Evolutionary conservation across 352 stramenopile species (phyloP).

Genomic region (Phytophthora uliginosa): DNA sequence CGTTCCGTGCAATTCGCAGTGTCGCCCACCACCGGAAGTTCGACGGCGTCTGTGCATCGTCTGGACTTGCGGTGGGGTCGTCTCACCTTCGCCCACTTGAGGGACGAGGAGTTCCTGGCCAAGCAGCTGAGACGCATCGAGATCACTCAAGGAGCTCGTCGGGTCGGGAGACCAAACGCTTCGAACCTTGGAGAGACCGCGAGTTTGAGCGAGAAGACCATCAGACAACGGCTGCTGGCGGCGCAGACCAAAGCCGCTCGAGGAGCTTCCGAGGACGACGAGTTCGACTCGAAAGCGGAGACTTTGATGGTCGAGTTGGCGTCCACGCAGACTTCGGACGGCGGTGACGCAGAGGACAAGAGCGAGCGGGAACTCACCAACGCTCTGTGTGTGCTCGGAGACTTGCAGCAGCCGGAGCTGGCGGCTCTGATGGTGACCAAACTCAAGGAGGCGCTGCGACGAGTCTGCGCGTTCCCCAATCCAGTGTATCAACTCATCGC

Average conservation of each 20-base stretch:
- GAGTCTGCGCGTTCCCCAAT: slow-evolving; percentile 56
- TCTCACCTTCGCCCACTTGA: slow-evolving; percentile 68
- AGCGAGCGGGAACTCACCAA: slow-evolving; percentile 56
- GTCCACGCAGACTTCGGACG: not conserved
- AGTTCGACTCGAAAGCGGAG: slow-evolving; percentile 32
- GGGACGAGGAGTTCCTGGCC: slow-evolving; percentile 73
- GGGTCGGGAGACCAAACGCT: slow-evolving; percentile 4
- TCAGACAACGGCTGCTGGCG: slow-evolving; percentile 33
- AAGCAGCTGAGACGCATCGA: slow-evolving; percentile 77
- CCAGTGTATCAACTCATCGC: slow-evolving; percentile 66
- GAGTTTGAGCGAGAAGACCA: slow-evolving; percentile 20
- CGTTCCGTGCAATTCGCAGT: slow-evolving; percentile 10
- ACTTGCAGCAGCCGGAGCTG: slow-evolving; percentile 55
- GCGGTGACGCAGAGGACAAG: slow-evolving; percentile 10
- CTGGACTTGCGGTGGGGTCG: slow-evolving; percentile 74
- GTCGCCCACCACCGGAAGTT: not conserved
- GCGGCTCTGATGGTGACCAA: slow-evolving; percentile 55
- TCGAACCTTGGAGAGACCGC: not conserved
- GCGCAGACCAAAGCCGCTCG: slow-evolving; percentile 32
- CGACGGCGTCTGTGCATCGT: slow-evolving; percentile 23
- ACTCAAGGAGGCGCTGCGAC: slow-evolving; percentile 56
- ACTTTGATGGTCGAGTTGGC: slow-evolving; percentile 7
- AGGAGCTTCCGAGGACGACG: slow-evolving; percentile 29
- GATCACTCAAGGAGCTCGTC: slow-evolving; percentile 45
- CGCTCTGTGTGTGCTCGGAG: slow-evolving; percentile 60